Percentiles rank a stretch among this genome's conserved stretches.
phyloP scores from a whole-genome alignment of 2,329 filamentous ascomycete genomes.

The Alternaria arborescens region DNA sequence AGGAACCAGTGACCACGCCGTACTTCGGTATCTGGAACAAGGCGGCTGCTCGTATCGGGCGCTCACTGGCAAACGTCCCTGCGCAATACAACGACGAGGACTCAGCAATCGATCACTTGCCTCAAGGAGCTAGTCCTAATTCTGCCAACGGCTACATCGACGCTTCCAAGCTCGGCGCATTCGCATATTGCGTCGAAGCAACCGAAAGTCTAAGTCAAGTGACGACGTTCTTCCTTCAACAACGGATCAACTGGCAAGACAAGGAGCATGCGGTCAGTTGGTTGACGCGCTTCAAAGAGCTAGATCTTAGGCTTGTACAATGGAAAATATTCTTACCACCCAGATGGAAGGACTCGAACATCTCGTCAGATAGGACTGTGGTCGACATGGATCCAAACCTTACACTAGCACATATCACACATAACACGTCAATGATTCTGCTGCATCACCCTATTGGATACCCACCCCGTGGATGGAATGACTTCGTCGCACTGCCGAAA shows the following conservation, averaged over 20 bases:
- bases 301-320: slow-evolving; percentile 45
- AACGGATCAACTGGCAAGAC: slow-evolving; percentile 46
- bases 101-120: slow-evolving; percentile 27
- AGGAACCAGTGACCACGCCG: slow-evolving; percentile 45
- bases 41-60: slow-evolving; percentile 42
- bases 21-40: slow-evolving; percentile 50
- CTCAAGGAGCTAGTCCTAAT: slow-evolving; percentile 40
- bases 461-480: slow-evolving; percentile 42
- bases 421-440: slow-evolving; percentile 49
- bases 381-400: slow-evolving; percentile 49
- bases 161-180: slow-evolving; percentile 45
- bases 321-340: slow-evolving; percentile 48
- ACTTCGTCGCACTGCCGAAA: slow-evolving; percentile 43
- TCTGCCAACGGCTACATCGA: slow-evolving; percentile 46
- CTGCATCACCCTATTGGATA: slow-evolving; percentile 46
- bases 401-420: slow-evolving; percentile 46
- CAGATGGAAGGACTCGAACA: slow-evolving; percentile 47
- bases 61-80: slow-evolving; percentile 43
- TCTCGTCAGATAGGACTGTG: slow-evolving; percentile 37
- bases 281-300: slow-evolving; percentile 47
- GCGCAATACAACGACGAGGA: slow-evolving; percentile 49
- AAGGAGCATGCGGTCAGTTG: slow-evolving; percentile 47
- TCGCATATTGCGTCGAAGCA: slow-evolving; percentile 47
- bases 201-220: slow-evolving; percentile 47
- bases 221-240: slow-evolving; percentile 47